Conservation (phyloP, 139 green algal genomes). For the Coelastrella sp. region DNA sequence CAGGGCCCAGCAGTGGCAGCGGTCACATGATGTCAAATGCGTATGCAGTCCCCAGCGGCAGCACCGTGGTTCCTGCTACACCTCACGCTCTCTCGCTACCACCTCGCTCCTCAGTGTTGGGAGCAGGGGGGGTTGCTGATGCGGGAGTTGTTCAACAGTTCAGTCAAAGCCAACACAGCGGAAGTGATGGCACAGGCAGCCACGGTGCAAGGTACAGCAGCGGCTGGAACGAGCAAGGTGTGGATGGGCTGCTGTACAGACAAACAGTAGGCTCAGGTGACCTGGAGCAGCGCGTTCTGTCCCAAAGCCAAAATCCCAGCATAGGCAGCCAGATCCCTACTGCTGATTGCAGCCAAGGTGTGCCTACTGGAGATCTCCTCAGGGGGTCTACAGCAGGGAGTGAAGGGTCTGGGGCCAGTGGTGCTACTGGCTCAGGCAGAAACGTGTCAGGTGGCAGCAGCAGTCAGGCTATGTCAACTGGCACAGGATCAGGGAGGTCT, state of each 20-base stretch:
- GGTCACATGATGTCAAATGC: not conserved
- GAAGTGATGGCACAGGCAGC: not conserved
- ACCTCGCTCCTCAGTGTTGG: not conserved
- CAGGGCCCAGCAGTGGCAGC: too few species aligned
- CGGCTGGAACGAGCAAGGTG: not conserved
- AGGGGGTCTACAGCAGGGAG: not conserved
- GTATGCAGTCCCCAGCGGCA: slow-evolving; percentile 4
- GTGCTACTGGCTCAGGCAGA: not conserved
- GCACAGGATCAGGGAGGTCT: not conserved
- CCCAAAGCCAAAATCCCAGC: too few species aligned
- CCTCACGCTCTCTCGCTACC: not conserved
- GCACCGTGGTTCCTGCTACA: not conserved
- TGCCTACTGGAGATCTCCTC: not conserved
- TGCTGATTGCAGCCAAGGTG: not conserved
- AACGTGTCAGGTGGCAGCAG: not conserved
- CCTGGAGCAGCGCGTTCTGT: not conserved
- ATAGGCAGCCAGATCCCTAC: not conserved
- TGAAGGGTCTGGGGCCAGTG: not conserved
- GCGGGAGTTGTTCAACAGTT: not conserved
- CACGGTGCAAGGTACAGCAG: not conserved
- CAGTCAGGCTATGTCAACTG: not conserved
- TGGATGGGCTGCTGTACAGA: not conserved
- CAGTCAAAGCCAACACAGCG: not conserved
- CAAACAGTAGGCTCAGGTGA: not conserved
- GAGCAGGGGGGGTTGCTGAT: not conserved